Percentiles rank a stretch among this genome's conserved stretches.
Conservation (phyloP, 495 filamentous ascomycete genomes). For the Podospora bellae-mahoneyi region DNA sequence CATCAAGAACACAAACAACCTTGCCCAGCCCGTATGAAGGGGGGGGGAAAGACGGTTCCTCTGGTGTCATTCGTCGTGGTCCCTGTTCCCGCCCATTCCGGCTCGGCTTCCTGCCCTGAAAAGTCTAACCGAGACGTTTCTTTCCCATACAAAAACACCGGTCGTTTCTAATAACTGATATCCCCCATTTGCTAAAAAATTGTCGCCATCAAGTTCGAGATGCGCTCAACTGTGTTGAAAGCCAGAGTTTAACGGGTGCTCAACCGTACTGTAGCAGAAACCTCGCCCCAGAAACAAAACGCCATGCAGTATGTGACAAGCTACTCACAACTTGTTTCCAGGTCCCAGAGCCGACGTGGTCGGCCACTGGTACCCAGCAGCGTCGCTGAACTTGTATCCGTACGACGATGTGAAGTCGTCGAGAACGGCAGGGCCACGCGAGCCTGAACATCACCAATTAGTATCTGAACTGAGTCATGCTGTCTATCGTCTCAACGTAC, state of each 20-base stretch:
- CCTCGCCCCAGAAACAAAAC: conserved; percentile 10
- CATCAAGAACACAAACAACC: conserved; percentile 7
- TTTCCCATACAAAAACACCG: conserved; percentile 10
- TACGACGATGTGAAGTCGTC: conserved; percentile 98
- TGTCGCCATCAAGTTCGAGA: conserved; percentile 9
- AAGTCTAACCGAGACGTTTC: conserved; percentile 11
- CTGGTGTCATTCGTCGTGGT: background rate
- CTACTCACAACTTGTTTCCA: conserved; percentile 65
- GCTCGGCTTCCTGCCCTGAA: conserved; percentile 1
- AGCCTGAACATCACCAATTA: conserved; percentile 55
- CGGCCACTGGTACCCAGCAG: conserved; percentile 94
- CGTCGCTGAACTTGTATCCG: conserved; percentile 98
- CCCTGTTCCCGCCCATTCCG: conserved; percentile 7
- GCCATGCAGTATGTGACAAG: conserved; percentile 16
- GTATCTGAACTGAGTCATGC: background rate
- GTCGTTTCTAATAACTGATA: conserved; percentile 7
- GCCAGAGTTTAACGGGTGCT: conserved; percentile 24
- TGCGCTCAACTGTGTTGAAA: conserved; percentile 23
- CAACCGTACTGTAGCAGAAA: conserved; percentile 11
- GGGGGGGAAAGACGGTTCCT: background rate
- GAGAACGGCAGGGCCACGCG: conserved; percentile 90
- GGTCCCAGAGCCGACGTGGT: conserved; percentile 56
- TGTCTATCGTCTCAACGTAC: conserved; percentile 52
- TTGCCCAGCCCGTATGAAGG: conserved; percentile 1
- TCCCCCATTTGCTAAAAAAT: conserved; percentile 6